phyloP scores from a whole-genome alignment of 2,329 filamentous ascomycete genomes.

The Phyllosticta ampelicida region DNA sequence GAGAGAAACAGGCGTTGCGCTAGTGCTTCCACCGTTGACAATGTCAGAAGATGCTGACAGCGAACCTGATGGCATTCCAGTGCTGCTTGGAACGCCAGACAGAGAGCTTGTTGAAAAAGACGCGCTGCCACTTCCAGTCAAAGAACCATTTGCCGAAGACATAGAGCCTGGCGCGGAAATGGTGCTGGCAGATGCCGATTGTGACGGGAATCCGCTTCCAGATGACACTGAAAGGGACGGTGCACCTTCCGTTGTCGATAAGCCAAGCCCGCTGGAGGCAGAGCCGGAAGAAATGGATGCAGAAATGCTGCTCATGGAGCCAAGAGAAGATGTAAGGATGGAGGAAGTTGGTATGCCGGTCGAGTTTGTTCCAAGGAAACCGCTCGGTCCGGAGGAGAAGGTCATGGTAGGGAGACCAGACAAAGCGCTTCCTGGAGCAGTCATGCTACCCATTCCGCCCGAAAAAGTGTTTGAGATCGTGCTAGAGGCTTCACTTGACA shows the following conservation, averaged over 20 bases:
- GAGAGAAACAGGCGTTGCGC: too few relatives aligned
- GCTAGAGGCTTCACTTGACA: too few relatives aligned
- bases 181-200: background rate
- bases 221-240: background rate
- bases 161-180: background rate
- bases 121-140: background rate
- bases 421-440: background rate
- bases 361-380: background rate
- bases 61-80: background rate
- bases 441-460: background rate
- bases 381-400: background rate
- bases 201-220: background rate
- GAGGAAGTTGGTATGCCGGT: background rate
- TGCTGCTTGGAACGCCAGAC: background rate
- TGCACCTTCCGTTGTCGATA: background rate
- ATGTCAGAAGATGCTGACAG: background rate
- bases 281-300: background rate
- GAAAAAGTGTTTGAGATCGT: too few relatives aligned
- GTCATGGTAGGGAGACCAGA: background rate
- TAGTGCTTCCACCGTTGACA: too few relatives aligned
- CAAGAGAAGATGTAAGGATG: background rate
- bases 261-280: background rate
- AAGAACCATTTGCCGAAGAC: background rate
- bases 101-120: background rate
- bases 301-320: background rate